Evolutionary conservation across 805 yeast genomes (phyloP).

Genomic region (Priceomyces melissophilus): DNA sequence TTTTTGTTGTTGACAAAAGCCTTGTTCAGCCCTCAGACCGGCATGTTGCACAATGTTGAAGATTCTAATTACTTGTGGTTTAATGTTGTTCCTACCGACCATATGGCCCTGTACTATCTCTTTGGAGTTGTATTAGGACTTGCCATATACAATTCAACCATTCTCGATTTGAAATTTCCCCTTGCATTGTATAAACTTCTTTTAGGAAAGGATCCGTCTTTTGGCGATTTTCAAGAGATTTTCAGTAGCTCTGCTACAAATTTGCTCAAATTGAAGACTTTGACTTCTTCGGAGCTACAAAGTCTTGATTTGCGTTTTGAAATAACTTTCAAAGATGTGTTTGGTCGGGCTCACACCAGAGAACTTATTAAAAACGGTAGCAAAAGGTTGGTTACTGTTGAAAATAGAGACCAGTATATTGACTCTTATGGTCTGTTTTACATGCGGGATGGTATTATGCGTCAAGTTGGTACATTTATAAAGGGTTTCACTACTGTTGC

Average conservation of each 20-base stretch:
- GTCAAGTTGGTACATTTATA: conserved; percentile 56
- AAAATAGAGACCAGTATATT: conserved; percentile 60
- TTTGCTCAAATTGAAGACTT: conserved; percentile 26
- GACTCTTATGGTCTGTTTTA: conserved; percentile 59
- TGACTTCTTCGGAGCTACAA: conserved; percentile 27
- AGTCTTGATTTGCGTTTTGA: conserved; percentile 59
- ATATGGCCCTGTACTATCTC: conserved; percentile 58
- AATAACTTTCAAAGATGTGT: conserved; percentile 50
- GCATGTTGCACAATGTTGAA: conserved; percentile 62
- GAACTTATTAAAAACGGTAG: conserved; percentile 63
- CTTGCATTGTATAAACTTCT: conserved; percentile 72
- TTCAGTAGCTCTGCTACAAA: conserved; percentile 60
- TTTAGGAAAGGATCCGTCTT: conserved; percentile 48
- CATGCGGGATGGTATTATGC: conserved; percentile 50
- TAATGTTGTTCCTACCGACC: conserved; percentile 42
- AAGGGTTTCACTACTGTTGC: conserved; percentile 74
- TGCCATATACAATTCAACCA: conserved; percentile 87
- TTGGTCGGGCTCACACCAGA: conserved; percentile 39
- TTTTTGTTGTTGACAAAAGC: conserved; percentile 69
- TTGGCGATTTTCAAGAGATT: conserved; percentile 65
- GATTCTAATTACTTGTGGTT: conserved; percentile 81
- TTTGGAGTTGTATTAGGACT: conserved; percentile 86
- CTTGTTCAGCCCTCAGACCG: conserved; percentile 64
- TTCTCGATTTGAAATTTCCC: conserved; percentile 78
- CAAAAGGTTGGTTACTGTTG: conserved; percentile 48